Conservation (phyloP, 371 early-diverging fungal species). For the Batrachochytrium dendrobatidis region DNA sequence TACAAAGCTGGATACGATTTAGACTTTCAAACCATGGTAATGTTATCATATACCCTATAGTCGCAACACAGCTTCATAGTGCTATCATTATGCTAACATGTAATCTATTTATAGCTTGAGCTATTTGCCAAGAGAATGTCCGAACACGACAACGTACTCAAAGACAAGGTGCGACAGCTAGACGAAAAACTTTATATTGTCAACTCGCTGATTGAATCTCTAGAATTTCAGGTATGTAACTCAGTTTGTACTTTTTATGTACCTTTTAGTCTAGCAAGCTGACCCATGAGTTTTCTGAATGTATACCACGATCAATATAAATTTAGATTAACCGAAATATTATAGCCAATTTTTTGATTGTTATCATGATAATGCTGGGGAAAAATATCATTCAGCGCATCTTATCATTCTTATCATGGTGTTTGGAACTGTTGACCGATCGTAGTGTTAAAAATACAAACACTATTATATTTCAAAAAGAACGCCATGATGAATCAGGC, state of each 20-base stretch:
- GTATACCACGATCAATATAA: no score
- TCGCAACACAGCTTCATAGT: background rate
- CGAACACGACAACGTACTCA: background rate
- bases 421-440: no score
- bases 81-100: no score
- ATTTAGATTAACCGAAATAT: background rate
- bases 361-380: background rate
- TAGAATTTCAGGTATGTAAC: slow-evolving; percentile 45
- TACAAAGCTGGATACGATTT: slow-evolving; percentile 31
- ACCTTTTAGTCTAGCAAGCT: no score
- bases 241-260: slow-evolving; percentile 20
- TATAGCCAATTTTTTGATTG: background rate
- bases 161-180: background rate
- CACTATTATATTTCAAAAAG: no score
- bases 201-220: background rate
- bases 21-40: background rate
- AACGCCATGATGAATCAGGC: no score
- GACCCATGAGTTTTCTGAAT: no score
- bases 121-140: no score
- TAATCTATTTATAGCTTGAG: no score
- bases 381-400: background rate
- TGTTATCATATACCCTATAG: no score
- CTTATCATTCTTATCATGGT: background rate
- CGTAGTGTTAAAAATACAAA: no score
- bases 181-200: background rate